phyloP scores from a whole-genome alignment of 2,329 filamentous ascomycete species.

The Ophiostoma australiae region DNA sequence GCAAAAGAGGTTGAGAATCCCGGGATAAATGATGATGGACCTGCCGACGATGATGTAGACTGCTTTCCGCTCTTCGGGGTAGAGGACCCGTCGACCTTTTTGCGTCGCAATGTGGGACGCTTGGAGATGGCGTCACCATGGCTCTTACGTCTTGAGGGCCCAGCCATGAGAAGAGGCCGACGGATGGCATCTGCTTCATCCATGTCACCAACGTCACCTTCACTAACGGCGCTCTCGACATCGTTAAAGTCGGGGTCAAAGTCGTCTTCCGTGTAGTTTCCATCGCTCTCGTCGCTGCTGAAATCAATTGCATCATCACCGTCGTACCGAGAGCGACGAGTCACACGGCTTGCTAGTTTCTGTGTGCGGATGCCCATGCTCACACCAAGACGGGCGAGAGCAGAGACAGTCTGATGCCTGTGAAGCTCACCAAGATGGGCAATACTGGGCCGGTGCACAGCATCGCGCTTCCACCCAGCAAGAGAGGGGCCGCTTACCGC shows the following conservation, averaged over 20 bases:
- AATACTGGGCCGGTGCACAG: slow-evolving; percentile 44
- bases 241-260: slow-evolving; percentile 38
- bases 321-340: slow-evolving; percentile 36
- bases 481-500: neutral
- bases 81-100: slow-evolving; percentile 28
- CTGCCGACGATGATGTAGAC: neutral
- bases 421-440: slow-evolving; percentile 59
- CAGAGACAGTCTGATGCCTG: slow-evolving; percentile 52
- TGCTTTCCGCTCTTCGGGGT: slow-evolving; percentile 8
- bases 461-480: slow-evolving; percentile 1
- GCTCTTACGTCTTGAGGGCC: slow-evolving; percentile 35
- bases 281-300: slow-evolving; percentile 26
- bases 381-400: slow-evolving; percentile 54
- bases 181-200: slow-evolving; percentile 30
- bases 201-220: slow-evolving; percentile 39
- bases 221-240: slow-evolving; percentile 39
- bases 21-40: slow-evolving; percentile 12
- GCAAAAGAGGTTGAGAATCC: slow-evolving; percentile 18
- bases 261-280: slow-evolving; percentile 24
- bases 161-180: slow-evolving; percentile 24
- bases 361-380: slow-evolving; percentile 73
- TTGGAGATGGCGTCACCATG: slow-evolving; percentile 38
- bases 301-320: slow-evolving; percentile 30
- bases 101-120: slow-evolving; percentile 29
- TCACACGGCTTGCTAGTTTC: slow-evolving; percentile 57